Evolutionary conservation across 495 filamentous ascomycete genomes (phyloP).

Genomic region (Hypoxylon lienhwacheense): DNA sequence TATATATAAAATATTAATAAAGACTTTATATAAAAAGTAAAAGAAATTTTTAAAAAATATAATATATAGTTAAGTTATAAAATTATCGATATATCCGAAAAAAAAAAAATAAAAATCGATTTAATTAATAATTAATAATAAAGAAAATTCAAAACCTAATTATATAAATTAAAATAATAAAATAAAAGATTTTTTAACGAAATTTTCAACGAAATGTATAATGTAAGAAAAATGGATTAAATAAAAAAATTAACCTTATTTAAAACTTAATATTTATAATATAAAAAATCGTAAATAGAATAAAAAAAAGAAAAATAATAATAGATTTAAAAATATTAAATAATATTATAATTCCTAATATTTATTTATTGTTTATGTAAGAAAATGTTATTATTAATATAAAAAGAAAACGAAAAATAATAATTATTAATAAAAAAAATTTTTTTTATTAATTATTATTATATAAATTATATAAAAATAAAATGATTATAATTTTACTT

Average conservation of each 20-base stretch:
- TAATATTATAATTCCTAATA: background rate
- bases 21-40: background rate
- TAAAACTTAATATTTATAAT: background rate
- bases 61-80: background rate
- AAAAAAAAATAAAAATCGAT: background rate
- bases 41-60: background rate
- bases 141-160: background rate
- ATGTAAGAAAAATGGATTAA: background rate
- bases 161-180: background rate
- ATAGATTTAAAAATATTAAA: background rate
- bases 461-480: background rate
- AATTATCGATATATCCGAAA: background rate
- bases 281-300: background rate
- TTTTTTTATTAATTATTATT: constrained; percentile 7
- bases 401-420: background rate
- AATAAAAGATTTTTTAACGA: background rate
- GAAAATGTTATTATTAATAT: background rate
- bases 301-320: background rate
- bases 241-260: background rate
- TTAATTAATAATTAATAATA: background rate
- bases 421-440: background rate
- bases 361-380: background rate
- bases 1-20: background rate
- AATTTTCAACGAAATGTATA: background rate
- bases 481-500: constrained; percentile 1